Conservation (phyloP, 345 rosid genomes). For the Iberis pinnata region DNA sequence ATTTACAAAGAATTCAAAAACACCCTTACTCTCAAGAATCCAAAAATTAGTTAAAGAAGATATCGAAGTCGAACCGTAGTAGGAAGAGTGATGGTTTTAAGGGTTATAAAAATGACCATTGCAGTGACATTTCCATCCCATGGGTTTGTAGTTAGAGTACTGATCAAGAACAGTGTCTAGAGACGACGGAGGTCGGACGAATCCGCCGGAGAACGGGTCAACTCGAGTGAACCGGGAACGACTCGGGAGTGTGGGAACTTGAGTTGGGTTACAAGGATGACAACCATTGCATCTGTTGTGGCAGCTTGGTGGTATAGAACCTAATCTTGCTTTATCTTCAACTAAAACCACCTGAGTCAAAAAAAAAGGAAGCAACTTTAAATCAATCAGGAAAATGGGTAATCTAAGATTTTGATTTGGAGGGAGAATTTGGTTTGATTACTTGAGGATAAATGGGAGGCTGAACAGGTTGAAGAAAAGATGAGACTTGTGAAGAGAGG, state of each 20-base stretch:
- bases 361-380: background rate
- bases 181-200: slow-evolving; percentile 24
- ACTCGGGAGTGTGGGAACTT: slow-evolving; percentile 53
- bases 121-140: slow-evolving; percentile 89
- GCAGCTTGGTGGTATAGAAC: slow-evolving; percentile 88
- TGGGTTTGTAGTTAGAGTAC: slow-evolving; percentile 87
- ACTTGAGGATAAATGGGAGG: slow-evolving; percentile 23
- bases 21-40: background rate
- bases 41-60: background rate
- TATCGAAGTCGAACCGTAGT: too few species aligned
- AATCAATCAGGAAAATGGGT: background rate
- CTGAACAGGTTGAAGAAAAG: slow-evolving; percentile 25
- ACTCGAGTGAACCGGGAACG: slow-evolving; percentile 27
- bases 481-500: slow-evolving; percentile 24
- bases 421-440: too few species aligned
- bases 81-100: slow-evolving; percentile 4
- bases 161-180: slow-evolving; percentile 33
- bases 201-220: slow-evolving; percentile 30
- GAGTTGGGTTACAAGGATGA: slow-evolving; percentile 88
- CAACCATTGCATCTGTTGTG: slow-evolving; percentile 79
- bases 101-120: slow-evolving; percentile 70
- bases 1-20: slow-evolving; percentile 7
- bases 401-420: too few species aligned
- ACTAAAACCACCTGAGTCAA: slow-evolving; percentile 35
- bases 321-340: slow-evolving; percentile 71